A percentile compares a stretch with the other conserved stretches of the same genome.
These are phyloP conservation scores for Lentinula edodes DNA, from an alignment of 768 basidiomycete genomes.

Conservation along the genomic window DNA sequence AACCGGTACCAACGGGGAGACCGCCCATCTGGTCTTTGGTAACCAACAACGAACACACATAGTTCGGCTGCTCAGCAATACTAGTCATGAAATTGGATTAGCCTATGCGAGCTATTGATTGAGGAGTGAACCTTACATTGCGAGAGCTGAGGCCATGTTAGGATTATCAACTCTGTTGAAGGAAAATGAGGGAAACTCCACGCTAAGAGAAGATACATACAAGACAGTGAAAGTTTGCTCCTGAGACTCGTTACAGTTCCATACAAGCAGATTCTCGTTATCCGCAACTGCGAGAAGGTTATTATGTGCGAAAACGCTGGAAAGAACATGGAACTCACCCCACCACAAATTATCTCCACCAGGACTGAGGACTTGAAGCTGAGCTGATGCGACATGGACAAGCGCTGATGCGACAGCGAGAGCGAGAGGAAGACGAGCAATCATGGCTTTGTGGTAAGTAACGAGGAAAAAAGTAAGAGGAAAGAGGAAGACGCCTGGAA, in stretches of 20 bases:
- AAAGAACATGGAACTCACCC: conserved; percentile 1
- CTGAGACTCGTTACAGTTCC: conserved; percentile 44
- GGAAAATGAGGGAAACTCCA: neutral
- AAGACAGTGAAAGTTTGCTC: conserved; percentile 41
- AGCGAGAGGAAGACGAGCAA: neutral
- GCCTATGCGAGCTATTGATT: neutral
- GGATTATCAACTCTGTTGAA: conserved; percentile 26
- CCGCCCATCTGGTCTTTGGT: conserved; percentile 34
- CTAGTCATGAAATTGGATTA: conserved; percentile 15
- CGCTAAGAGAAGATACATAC: conserved; percentile 28
- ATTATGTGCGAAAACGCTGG: neutral
- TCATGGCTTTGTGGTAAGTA: neutral
- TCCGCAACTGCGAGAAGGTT: conserved; percentile 38
- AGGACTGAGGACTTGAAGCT: neutral
- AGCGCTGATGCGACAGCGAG: neutral
- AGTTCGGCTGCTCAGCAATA: conserved; percentile 48
- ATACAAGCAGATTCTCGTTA: conserved; percentile 51
- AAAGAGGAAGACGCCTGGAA: neutral
- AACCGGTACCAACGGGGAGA: conserved; percentile 38
- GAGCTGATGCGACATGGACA: neutral
- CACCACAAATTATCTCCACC: conserved; percentile 1
- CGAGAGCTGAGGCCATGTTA: conserved; percentile 34
- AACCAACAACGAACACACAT: conserved; percentile 52
- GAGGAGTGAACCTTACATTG: conserved; percentile 19
- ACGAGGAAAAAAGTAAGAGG: neutral